Evolutionary conservation across 2,329 filamentous ascomycete genomes (phyloP).

Genomic region (Penicillium sp.): DNA sequence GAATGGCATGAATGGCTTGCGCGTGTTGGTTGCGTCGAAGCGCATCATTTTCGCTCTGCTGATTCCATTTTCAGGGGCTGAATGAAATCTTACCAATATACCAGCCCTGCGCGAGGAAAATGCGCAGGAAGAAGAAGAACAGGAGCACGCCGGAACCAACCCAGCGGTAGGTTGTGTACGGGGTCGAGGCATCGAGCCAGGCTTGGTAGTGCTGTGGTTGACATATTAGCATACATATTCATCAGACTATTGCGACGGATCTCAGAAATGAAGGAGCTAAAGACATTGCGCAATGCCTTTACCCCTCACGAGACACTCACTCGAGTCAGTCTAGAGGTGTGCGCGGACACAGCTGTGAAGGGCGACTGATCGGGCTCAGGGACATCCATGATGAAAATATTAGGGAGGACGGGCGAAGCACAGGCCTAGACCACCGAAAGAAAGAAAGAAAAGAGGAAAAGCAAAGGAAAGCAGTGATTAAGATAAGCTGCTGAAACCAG

Average conservation of each 20-base stretch:
- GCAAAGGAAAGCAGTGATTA: slow-evolving; percentile 10
- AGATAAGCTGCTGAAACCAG: slow-evolving; percentile 18
- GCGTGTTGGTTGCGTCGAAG: background rate
- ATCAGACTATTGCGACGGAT: background rate
- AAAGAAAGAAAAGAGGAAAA: slow-evolving; percentile 7
- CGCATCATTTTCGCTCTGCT: background rate
- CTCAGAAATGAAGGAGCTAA: slow-evolving; percentile 1
- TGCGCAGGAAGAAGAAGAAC: slow-evolving; percentile 80
- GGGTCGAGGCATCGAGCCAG: slow-evolving; percentile 89
- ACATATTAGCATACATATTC: slow-evolving; percentile 13
- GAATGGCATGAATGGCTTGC: background rate
- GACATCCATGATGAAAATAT: slow-evolving; percentile 67
- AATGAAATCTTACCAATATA: slow-evolving; percentile 75
- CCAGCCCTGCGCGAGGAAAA: slow-evolving; percentile 93
- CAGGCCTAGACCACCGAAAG: slow-evolving; percentile 3
- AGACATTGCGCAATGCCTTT: slow-evolving; percentile 9
- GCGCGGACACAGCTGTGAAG: slow-evolving; percentile 84
- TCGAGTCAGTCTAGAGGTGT: slow-evolving; percentile 59
- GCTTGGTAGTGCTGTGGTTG: slow-evolving; percentile 79
- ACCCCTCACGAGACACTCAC: slow-evolving; percentile 34
- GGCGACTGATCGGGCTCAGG: slow-evolving; percentile 85
- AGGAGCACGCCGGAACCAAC: slow-evolving; percentile 74
- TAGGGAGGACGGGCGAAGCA: background rate
- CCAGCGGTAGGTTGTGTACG: slow-evolving; percentile 89
- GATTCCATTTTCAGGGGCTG: background rate